phyloP scores from a whole-genome alignment of 306 rosid species.

The Quercus suber region DNA sequence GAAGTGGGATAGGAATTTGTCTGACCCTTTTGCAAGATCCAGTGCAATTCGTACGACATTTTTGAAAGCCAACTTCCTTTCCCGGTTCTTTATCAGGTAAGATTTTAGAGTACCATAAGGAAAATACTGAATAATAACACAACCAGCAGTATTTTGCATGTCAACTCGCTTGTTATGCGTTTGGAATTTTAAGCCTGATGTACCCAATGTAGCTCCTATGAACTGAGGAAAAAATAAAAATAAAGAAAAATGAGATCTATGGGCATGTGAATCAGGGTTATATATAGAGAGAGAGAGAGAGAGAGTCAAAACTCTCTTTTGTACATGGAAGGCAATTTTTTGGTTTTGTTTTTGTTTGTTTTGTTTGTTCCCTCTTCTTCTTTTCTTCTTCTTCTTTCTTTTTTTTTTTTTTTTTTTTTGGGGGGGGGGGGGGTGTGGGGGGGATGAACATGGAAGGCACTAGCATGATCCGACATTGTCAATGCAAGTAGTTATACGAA shows the following conservation, averaged over 20 bases:
- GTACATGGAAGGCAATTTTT: no score
- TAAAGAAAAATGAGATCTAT: not conserved
- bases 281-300: no score
- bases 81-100: not conserved
- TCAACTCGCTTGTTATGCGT: not conserved
- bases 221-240: not conserved
- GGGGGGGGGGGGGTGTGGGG: no score
- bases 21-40: not conserved
- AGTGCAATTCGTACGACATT: not conserved
- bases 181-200: not conserved
- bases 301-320: no score
- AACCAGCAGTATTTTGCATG: not conserved
- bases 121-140: not conserved
- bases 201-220: not conserved
- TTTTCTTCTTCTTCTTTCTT: no score
- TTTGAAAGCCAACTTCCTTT: not conserved
- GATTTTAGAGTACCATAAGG: not conserved
- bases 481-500: not conserved
- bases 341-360: no score
- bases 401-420: no score
- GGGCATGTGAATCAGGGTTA: not conserved
- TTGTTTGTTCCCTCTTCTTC: no score
- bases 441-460: no score
- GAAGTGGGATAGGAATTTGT: not conserved
- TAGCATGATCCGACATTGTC: not conserved